Conservation (phyloP, 495 filamentous ascomycete species). For the Trichoderma orchidacearum region DNA sequence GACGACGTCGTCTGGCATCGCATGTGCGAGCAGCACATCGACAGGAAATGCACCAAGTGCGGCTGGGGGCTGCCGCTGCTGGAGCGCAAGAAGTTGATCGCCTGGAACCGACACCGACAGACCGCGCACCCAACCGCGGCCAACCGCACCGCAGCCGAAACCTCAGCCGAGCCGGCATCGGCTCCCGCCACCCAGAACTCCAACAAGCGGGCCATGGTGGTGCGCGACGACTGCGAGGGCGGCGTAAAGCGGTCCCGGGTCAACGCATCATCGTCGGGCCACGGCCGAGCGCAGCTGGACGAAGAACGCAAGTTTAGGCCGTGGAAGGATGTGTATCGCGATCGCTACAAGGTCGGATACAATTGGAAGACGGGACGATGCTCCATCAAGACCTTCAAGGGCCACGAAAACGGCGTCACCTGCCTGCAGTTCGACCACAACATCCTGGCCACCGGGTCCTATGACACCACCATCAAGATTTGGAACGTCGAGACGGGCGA, state of each 20-base stretch:
- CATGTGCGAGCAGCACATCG: conserved; percentile 97
- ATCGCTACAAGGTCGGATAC: conserved; percentile 53
- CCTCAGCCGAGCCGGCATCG: background rate
- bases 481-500: conserved; percentile 87
- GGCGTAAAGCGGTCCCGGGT: conserved; percentile 37
- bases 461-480: conserved; percentile 87
- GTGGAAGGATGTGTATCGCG: conserved; percentile 61
- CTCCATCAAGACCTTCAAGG: conserved; percentile 65
- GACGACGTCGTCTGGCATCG: conserved; percentile 97
- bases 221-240: conserved; percentile 14
- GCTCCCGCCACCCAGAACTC: background rate
- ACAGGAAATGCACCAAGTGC: conserved; percentile 91
- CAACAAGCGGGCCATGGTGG: conserved; percentile 9
- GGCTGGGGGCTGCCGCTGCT: conserved; percentile 87
- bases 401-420: conserved; percentile 90
- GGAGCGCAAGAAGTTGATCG: conserved; percentile 75
- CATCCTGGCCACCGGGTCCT: conserved; percentile 86
- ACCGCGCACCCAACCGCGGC: conserved; percentile 23
- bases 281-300: conserved; percentile 8
- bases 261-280: conserved; percentile 6
- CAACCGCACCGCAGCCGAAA: conserved; percentile 8
- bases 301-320: conserved; percentile 39
- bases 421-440: conserved; percentile 92
- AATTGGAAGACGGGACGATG: conserved; percentile 95
- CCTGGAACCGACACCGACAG: conserved; percentile 74